Conservation (phyloP, 352 stramenopile genomes). For the Detonula confervacea region DNA sequence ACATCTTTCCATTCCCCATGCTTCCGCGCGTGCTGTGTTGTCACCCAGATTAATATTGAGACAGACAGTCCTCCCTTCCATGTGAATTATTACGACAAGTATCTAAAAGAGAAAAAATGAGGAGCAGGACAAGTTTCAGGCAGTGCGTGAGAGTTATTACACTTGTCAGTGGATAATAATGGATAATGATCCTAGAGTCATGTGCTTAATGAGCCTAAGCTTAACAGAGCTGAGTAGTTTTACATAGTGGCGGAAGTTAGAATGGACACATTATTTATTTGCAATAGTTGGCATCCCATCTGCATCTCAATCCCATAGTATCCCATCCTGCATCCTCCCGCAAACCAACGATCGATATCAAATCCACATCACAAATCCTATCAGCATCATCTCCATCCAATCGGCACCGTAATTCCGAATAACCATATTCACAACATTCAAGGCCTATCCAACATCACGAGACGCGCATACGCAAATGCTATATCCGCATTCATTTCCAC, state of each 20-base stretch:
- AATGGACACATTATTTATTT: background rate
- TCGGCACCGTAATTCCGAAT: too few species aligned
- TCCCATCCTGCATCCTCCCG: too few species aligned
- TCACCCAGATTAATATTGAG: background rate
- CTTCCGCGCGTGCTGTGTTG: background rate
- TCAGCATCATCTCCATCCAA: too few species aligned
- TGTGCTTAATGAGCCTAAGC: background rate
- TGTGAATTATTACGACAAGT: background rate
- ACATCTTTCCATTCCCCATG: background rate
- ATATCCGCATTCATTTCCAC: constrained; percentile 66
- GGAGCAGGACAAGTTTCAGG: background rate
- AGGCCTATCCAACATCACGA: constrained; percentile 53
- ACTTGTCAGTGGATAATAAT: background rate
- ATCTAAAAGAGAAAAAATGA: background rate
- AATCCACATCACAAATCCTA: too few species aligned
- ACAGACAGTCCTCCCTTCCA: background rate
- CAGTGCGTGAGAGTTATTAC: background rate
- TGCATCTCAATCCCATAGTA: too few species aligned
- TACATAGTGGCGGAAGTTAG: background rate
- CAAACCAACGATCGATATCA: too few species aligned
- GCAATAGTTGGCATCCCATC: too few species aligned
- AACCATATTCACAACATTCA: too few species aligned
- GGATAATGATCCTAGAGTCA: background rate
- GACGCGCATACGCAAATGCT: constrained; percentile 53
- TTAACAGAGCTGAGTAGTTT: too few species aligned